Evolutionary conservation across 441 rosid species (phyloP).

Genomic region (Eugenia klotzschiana): DNA sequence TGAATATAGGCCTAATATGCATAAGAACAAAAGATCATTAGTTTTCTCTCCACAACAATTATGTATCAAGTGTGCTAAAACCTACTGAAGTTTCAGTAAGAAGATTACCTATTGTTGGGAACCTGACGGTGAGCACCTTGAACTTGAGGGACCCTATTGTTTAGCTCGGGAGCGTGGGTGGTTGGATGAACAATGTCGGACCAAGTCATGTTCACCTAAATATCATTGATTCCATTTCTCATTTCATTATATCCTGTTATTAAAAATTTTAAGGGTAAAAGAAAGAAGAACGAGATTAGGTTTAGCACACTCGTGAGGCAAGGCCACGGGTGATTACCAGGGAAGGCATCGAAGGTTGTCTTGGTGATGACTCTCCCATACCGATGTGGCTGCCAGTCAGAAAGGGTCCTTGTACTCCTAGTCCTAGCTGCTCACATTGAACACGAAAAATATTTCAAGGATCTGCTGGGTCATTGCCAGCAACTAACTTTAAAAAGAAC

Average conservation of each 20-base stretch:
- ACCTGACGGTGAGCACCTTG: background rate
- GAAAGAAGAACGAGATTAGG: background rate
- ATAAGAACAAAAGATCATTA: background rate
- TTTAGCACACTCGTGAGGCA: background rate
- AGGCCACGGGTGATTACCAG: background rate
- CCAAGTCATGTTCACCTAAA: background rate
- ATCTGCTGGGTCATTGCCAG: background rate
- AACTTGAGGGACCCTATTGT: background rate
- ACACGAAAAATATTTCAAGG: background rate
- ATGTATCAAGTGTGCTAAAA: too few relatives aligned
- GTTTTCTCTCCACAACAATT: background rate
- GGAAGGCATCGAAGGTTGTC: background rate
- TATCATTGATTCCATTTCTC: background rate
- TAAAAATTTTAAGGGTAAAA: background rate
- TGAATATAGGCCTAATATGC: background rate
- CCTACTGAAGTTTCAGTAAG: background rate
- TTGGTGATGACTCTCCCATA: background rate
- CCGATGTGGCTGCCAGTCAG: background rate
- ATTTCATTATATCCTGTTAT: background rate
- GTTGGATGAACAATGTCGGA: background rate
- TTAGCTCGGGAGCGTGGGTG: background rate
- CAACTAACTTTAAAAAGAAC: background rate
- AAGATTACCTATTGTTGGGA: background rate
- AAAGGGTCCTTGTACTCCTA: background rate
- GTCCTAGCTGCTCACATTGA: background rate